Evolutionary conservation across 2,329 filamentous ascomycete genomes (phyloP), one percentile per base, ranked within the genome.

Genomic region (Botrytis elliptica): DNA sequence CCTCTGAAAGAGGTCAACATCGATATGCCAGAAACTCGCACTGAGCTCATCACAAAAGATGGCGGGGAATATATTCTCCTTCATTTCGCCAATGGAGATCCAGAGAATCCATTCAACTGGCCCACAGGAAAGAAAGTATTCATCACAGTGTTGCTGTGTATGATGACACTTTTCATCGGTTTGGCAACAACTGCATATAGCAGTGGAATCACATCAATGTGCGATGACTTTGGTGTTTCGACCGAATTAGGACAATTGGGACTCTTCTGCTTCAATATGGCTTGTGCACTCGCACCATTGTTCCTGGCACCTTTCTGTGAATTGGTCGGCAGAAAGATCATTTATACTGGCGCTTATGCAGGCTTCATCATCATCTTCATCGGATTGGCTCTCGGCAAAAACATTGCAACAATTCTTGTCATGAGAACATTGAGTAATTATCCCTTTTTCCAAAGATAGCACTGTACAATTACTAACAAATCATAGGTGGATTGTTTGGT

Each of bases 261-360:
- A 74, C 81, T 87, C 25, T 97, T 96, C 82, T 95, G 93, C 57
- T 81, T 88, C 66, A 94, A 94, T 7, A 97, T 97, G 77, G 93
- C 88, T 0, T 93, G 93, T 77, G 90, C 84, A 1, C 80, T 94
- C n/a, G 92, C 93, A 0, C 94, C 94, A 0, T 96, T 97, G 92
- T 86, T 93, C 3, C 86, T 97, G 0, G 94, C 94, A 0, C 94
- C 94, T 0, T 91, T 97, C 76, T 94, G 91, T 4, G 94, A 97
- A 82, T 91, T 96, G 79, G 93, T 95, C 81, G 94, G 94, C 9
- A 88, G 94, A 10, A 89, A 92, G 70, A 92, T 94, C 0, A 92
- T 97, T 60, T 95, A 97, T 78, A 85, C 94, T 44, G 85, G 86
- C 1, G 91, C 92, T 25, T 83, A 82, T 0, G 76, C 80, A 0